phyloP scores from a whole-genome alignment of 2,329 filamentous ascomycete genomes.

The Davidsoniella eucalypti region DNA sequence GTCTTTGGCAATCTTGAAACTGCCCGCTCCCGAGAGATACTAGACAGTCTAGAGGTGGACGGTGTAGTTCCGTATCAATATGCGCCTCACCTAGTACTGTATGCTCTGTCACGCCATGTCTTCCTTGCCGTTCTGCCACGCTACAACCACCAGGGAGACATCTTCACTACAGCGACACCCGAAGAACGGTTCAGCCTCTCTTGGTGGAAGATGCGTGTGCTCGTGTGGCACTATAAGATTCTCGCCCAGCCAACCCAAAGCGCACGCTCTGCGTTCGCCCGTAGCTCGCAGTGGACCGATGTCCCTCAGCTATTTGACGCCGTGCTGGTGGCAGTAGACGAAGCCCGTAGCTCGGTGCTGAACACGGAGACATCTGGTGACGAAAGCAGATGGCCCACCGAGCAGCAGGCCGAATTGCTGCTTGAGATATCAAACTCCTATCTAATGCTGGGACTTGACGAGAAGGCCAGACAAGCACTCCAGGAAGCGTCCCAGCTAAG shows the following conservation, averaged over 20 bases:
- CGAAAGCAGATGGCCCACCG: slow-evolving; percentile 25
- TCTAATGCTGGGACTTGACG: slow-evolving; percentile 69
- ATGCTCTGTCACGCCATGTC: slow-evolving; percentile 46
- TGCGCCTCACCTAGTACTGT: slow-evolving; percentile 69
- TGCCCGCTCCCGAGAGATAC: slow-evolving; percentile 35
- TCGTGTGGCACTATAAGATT: slow-evolving; percentile 51
- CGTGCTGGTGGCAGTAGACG: slow-evolving; percentile 28
- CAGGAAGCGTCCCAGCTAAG: slow-evolving; percentile 47
- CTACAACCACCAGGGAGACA: slow-evolving; percentile 19
- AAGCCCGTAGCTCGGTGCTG: slow-evolving; percentile 25
- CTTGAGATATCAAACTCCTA: slow-evolving; percentile 72
- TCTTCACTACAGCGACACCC: slow-evolving; percentile 19
- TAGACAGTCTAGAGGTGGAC: slow-evolving; percentile 59
- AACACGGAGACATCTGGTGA: slow-evolving; percentile 12
- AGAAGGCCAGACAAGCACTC: slow-evolving; percentile 55
- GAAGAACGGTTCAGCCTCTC: slow-evolving; percentile 18
- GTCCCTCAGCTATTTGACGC: slow-evolving; percentile 37
- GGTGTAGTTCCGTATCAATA: slow-evolving; percentile 75
- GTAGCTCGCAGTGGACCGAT: slow-evolving; percentile 41
- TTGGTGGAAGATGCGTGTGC: slow-evolving; percentile 54
- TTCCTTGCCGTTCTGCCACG: slow-evolving; percentile 21
- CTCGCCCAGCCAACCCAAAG: slow-evolving; percentile 40
- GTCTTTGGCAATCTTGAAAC: slow-evolving; percentile 19
- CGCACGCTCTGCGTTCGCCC: slow-evolving; percentile 36
- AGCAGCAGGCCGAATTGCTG: slow-evolving; percentile 52